Conservation (phyloP, 441 rosid genomes). For the Metrosideros polymorpha region DNA sequence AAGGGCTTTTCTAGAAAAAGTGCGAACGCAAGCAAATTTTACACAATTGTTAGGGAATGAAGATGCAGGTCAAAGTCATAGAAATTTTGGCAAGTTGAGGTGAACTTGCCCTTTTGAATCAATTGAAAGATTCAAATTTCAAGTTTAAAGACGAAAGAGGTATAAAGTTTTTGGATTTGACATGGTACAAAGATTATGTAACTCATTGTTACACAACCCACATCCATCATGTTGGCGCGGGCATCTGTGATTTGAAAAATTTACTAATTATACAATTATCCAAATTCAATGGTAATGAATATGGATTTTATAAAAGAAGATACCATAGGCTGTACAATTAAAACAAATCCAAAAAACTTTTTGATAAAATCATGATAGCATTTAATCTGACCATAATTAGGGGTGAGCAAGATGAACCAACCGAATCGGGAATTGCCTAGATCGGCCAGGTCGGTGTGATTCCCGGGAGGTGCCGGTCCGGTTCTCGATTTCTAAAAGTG, state of each 20-base stretch:
- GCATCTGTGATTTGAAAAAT: no score
- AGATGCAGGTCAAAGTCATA: neutral
- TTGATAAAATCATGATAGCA: no score
- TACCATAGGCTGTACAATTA: neutral
- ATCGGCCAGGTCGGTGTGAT: no score
- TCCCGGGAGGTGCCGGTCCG: no score
- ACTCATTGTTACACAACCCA: neutral
- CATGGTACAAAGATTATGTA: neutral
- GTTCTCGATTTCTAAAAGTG: no score
- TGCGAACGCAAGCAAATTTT: neutral
- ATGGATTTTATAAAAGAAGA: no score
- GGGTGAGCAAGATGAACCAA: no score
- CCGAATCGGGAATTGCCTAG: no score
- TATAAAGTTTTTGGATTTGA: neutral
- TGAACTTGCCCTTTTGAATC: neutral
- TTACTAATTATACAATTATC: no score
- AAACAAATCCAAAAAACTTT: neutral
- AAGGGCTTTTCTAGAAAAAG: neutral
- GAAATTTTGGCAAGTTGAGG: neutral
- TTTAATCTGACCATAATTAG: no score
- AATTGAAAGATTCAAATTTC: neutral
- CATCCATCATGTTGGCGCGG: neutral
- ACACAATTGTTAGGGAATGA: neutral
- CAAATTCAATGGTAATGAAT: neutral
- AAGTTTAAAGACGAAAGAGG: neutral